Conservation (phyloP, 2,329 filamentous ascomycete genomes). For the Corinectria fuckeliana region DNA sequence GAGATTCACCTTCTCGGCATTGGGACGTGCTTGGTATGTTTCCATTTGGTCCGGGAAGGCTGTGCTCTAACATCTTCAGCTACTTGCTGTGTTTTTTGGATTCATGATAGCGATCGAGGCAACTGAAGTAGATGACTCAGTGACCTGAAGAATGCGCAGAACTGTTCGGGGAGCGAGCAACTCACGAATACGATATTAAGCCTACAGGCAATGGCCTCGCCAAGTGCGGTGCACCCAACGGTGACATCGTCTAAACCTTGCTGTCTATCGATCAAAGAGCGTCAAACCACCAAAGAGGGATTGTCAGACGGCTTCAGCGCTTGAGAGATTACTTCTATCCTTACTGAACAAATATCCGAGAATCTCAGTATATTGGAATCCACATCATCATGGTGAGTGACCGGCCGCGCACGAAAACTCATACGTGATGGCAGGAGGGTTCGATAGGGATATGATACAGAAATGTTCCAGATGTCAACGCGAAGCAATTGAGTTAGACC, state of each 20-base stretch:
- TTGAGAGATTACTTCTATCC: not conserved
- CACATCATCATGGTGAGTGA: not conserved
- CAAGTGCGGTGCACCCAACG: no score
- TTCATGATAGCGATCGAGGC: conserved; percentile 34
- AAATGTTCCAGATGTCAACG: not conserved
- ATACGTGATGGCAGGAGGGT: not conserved
- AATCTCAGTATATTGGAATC: not conserved
- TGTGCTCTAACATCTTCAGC: conserved; percentile 21
- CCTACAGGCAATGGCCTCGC: no score
- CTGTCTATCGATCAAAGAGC: no score
- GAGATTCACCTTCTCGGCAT: conserved; percentile 38
- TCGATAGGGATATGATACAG: not conserved
- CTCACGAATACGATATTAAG: no score
- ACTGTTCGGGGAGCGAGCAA: no score
- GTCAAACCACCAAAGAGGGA: no score
- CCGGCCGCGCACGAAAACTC: not conserved
- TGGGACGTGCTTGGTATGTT: conserved; percentile 26
- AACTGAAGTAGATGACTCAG: conserved; percentile 9
- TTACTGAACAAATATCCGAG: not conserved
- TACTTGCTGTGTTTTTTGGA: conserved; percentile 33
- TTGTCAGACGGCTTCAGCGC: no score
- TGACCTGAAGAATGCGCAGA: not conserved
- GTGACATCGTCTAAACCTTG: no score
- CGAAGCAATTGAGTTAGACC: not conserved
- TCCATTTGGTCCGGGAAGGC: not conserved